A percentile compares a stretch with the other conserved stretches of the same genome.
Evolutionary conservation across 108 stramenopile species (phyloP).

Genomic region (Seminavis robusta): DNA sequence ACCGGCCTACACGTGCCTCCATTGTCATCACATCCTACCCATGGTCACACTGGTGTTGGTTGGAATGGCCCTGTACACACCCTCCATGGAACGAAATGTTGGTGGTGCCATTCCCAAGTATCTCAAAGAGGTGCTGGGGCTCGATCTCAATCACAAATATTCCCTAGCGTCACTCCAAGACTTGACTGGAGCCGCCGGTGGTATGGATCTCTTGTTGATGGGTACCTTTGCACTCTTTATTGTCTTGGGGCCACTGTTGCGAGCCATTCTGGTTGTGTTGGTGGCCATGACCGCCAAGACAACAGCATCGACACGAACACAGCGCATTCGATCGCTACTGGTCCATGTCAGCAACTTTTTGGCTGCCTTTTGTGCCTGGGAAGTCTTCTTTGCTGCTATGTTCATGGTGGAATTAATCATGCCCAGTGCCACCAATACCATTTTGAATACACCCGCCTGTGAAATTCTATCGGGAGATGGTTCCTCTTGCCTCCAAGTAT

Average conservation of each 20-base stretch:
- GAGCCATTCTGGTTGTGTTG: conserved; percentile 27
- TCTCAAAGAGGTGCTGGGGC: conserved; percentile 70
- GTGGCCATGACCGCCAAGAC: conserved; percentile 5
- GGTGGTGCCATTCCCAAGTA: conserved; percentile 68
- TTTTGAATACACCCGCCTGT: conserved; percentile 45
- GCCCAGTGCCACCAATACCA: conserved; percentile 78
- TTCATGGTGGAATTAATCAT: conserved; percentile 79
- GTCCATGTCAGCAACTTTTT: conserved; percentile 37
- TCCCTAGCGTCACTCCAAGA: conserved; percentile 61
- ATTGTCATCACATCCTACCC: too few relatives aligned
- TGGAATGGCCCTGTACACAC: conserved; percentile 39
- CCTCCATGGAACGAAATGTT: conserved; percentile 79
- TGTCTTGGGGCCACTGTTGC: conserved; percentile 40
- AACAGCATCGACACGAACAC: conserved; percentile 4
- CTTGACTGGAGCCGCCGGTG: conserved; percentile 80
- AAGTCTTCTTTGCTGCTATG: conserved; percentile 73
- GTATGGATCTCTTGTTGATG: conserved; percentile 79
- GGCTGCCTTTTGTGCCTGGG: conserved; percentile 86
- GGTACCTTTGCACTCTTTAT: conserved; percentile 71
- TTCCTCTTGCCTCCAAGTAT: too few relatives aligned
- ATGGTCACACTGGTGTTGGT: conserved; percentile 33
- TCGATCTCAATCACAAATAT: conserved; percentile 64
- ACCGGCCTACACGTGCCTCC: too few relatives aligned
- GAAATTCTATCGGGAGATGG: conserved; percentile 24
- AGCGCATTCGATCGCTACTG: neutral